Base-by-base conservation (phyloP, 306 rosid species). In the Cyamopsis tetragonoloba region DNA sequence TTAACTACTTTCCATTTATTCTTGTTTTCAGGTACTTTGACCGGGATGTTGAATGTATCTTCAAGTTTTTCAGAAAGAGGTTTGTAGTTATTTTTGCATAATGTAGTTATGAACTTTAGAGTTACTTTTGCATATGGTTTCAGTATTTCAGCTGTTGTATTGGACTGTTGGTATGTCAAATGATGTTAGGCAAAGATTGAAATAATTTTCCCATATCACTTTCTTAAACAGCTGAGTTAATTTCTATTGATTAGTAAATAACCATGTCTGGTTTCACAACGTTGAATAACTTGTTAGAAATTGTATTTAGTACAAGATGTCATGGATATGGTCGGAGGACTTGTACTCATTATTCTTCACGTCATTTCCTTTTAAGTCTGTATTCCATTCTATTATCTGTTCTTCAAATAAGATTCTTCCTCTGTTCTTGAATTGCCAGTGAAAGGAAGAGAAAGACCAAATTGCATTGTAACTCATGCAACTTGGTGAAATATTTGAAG, bases 11-110 rank as follows among this genome's bases (percentile, higher is more conserved):
- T 20, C 22, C 30, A 31, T 68, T 38, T 84, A 57, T 46, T 18
- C 47, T 43, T 75, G 56, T 76, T n/a, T 73, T 82, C 88, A 92
- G 98, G 98, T 92, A 92, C 81, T 92, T 92, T 65, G 96, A 92
- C 70, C 96, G 96, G 69, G 98, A 92, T 74, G 91, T 92, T 72
- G 96, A 89, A 80, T 92, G 96, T 32, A 64, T 89, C 75, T 86
- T 89, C 8, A 92, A 89, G 85, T 89, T 89, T 80, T 92, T 92
- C 70, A 81, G 85, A 51, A 92, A 84, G 81, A 87, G 98, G 95
- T 92, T 49, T 38, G 96, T 80, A 39, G 28, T 42, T 24, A 15
- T 23, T 31, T 66, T 55, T 39, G 11, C 4, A 11, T 61, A 4
- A 14, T 9, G 14, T 64, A 35, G 72, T 57, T 61, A 17, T 72